Conservation (phyloP, 805 yeast genomes). For the Yarrowia deformans region DNA sequence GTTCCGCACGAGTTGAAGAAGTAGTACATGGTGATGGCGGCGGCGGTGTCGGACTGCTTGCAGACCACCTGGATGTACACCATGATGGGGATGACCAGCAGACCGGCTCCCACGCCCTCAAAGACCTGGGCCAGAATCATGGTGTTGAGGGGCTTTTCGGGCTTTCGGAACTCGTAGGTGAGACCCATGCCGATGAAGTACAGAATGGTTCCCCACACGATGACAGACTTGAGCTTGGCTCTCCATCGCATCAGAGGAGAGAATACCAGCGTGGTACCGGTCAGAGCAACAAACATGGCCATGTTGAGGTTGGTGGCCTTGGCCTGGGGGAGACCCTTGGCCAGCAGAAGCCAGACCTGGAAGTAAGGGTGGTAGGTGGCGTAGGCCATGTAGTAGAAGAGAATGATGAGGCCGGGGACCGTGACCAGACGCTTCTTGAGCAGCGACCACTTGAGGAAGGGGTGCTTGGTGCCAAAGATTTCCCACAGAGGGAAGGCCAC, state of each 20-base stretch:
- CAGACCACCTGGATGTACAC: constrained; percentile 36
- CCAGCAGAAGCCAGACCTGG: constrained; percentile 35
- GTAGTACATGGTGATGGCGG: constrained; percentile 37
- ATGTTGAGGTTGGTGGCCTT: constrained; percentile 24
- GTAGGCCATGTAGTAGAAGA: constrained; percentile 24
- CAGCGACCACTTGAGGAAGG: constrained; percentile 28
- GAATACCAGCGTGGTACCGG: constrained; percentile 22
- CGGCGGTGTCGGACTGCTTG: constrained; percentile 35
- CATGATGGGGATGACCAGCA: constrained; percentile 24
- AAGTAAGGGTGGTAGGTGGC: constrained; percentile 31
- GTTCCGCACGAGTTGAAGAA: constrained; percentile 39
- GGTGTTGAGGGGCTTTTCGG: constrained; percentile 30
- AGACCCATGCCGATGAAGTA: constrained; percentile 31
- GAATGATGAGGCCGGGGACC: constrained; percentile 29
- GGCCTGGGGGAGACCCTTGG: constrained; percentile 24
- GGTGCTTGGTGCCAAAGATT: constrained; percentile 11
- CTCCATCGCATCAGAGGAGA: constrained; percentile 31
- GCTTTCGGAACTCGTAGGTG: constrained; percentile 37
- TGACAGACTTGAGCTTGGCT: constrained; percentile 34
- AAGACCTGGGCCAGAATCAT: constrained; percentile 35
- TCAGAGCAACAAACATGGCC: constrained; percentile 27
- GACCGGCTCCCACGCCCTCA: constrained; percentile 35
- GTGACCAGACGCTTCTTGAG: constrained; percentile 15
- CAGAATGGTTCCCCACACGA: constrained; percentile 34
- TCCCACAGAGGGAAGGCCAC: constrained; percentile 30